Conservation (phyloP, 176 grass and related monocot species). For the Eleusine coracana region DNA sequence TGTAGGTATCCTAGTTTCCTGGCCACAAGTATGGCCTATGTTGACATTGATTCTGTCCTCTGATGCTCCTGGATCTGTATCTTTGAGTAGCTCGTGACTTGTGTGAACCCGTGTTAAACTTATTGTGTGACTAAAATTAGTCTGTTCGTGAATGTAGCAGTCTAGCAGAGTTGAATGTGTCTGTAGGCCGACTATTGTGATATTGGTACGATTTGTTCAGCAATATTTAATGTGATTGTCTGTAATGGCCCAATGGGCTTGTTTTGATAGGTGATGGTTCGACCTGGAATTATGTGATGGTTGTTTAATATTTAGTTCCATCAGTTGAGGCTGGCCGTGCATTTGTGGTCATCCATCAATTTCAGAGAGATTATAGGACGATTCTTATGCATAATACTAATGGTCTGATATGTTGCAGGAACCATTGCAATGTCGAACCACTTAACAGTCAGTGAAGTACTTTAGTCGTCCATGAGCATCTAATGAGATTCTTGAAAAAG, state of each 20-base stretch:
- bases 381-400: no score
- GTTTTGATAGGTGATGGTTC: background rate
- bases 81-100: slow-evolving; percentile 19
- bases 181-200: slow-evolving; percentile 26
- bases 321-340: no score
- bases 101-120: slow-evolving; percentile 34
- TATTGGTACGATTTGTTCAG: slow-evolving; percentile 32
- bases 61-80: slow-evolving; percentile 34
- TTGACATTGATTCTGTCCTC: slow-evolving; percentile 26
- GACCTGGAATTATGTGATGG: background rate
- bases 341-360: no score
- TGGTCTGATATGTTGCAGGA: no score
- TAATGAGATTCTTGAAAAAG: no score
- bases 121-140: slow-evolving; percentile 26
- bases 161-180: slow-evolving; percentile 19
- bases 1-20: background rate
- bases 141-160: slow-evolving; percentile 16
- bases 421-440: no score
- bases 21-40: background rate
- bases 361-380: no score
- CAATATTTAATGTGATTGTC: slow-evolving; percentile 14
- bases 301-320: background rate
- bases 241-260: background rate
- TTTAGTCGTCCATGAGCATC: no score
- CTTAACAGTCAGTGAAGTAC: no score